Evolutionary conservation across 352 stramenopile species (phyloP), one percentile per base, ranked within the genome.

Genomic region (Phytophthora colocasiae): DNA sequence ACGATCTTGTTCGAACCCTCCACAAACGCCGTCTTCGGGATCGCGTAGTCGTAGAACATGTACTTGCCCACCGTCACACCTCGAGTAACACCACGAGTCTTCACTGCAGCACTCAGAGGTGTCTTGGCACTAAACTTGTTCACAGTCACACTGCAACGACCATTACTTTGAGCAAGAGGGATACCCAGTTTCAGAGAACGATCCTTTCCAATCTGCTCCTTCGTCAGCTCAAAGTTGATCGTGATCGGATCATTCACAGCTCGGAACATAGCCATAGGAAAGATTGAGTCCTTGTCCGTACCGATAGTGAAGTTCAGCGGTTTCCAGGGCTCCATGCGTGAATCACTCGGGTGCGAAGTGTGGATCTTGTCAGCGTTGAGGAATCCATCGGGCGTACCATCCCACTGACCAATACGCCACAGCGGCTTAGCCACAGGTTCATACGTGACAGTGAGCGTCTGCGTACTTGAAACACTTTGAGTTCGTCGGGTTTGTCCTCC

Each of bases 331-430:
- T 66, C 9, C 79, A 85, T 88, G 6, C 74, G 71, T 6, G 59
- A 58, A 36, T 88, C 79, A 17, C 79, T 85, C 19, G 79, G 79
- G 64, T 88, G 79, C 50, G 80, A 75, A 9, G 39, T 71, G 71
- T 83, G 71, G 60, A 88, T 84, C 69, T 80, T 88, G 67, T 83
- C 65, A 4, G 79, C 66, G 48, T 88, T 88, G 1, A 80, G 27
- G 57, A 88, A 85, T 10, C 77, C 77, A 22, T 76, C 59, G 15
- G 80, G 77, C 0, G 77, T 85, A 29, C 80, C 80, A 34, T 88
- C 80, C 77, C 77, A 88, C 45, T 58, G 50, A 8, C 80, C 80
- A 26, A 86, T 86, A 43, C 66, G 69, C 80, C 80, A 88, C 55
- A 86, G 56, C 12, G 77, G 66, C 6, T 59, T 43, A 4, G 53